Evolutionary conservation across 331 rosid genomes (phyloP).

Genomic region (Quercus tomentella): DNA sequence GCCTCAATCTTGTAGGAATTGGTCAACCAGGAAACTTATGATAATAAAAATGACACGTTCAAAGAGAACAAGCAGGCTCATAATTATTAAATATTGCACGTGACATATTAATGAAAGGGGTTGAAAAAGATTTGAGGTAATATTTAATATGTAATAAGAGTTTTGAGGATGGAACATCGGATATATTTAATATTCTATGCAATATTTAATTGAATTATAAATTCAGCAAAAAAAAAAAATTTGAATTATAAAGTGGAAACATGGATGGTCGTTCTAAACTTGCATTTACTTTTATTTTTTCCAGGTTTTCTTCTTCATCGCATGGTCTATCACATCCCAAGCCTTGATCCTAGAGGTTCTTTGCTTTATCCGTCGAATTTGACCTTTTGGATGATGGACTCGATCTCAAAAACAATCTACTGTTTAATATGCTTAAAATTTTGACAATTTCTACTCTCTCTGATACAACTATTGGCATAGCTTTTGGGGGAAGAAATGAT

Average conservation of each 20-base stretch:
- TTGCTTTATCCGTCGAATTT: neutral
- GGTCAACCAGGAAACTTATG: neutral
- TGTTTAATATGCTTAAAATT: neutral
- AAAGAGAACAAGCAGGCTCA: neutral
- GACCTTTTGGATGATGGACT: neutral
- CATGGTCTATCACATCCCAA: neutral
- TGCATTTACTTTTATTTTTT: neutral
- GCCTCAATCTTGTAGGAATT: neutral
- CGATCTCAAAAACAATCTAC: neutral
- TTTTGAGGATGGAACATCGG: neutral
- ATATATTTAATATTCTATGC: neutral
- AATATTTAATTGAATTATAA: neutral
- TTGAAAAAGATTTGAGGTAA: neutral
- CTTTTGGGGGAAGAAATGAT: neutral
- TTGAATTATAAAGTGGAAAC: neutral
- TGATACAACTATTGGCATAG: neutral
- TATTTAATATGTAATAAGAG: neutral
- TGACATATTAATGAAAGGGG: neutral
- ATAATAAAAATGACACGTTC: neutral
- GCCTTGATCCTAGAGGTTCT: neutral
- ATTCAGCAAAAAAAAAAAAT: too few relatives aligned
- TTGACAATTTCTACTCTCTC: neutral
- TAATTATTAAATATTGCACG: neutral
- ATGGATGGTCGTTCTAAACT: neutral
- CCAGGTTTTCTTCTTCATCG: neutral